These are phyloP conservation scores for Leccinum olivaceopallidum DNA, from an alignment of 768 basidiomycete species.

Conservation along the genomic window DNA sequence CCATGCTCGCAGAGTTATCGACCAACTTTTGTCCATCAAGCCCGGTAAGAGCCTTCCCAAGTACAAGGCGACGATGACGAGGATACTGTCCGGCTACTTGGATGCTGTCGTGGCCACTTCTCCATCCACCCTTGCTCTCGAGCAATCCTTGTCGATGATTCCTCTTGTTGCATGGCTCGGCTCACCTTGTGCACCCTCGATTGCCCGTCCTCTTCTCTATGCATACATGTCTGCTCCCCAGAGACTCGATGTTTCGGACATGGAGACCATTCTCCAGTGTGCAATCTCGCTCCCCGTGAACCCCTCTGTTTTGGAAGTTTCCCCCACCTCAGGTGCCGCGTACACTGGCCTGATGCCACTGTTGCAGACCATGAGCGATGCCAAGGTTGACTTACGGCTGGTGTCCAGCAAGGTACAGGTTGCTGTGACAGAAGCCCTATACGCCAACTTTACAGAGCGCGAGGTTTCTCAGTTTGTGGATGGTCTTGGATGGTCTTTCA, in stretches of 20 bases:
- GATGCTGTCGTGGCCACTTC: constrained; percentile 9
- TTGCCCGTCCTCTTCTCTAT: constrained; percentile 43
- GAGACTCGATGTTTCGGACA: constrained; percentile 41
- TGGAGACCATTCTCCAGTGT: constrained; percentile 44
- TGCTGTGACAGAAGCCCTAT: constrained; percentile 26
- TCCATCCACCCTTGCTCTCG: not conserved
- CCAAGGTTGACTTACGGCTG: constrained; percentile 31
- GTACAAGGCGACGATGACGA: constrained; percentile 14
- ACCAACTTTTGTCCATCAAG: constrained; percentile 16
- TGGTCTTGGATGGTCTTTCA: constrained; percentile 19
- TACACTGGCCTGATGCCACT: constrained; percentile 45
- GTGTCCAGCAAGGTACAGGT: constrained; percentile 23
- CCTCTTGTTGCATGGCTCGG: constrained; percentile 36
- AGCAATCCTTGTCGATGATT: constrained; percentile 18
- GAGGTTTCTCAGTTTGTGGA: constrained; percentile 28
- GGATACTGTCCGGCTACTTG: constrained; percentile 22
- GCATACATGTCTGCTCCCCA: constrained; percentile 43
- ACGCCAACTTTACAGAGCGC: constrained; percentile 15
- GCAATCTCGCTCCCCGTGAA: constrained; percentile 34
- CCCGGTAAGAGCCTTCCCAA: constrained; percentile 16
- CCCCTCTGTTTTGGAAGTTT: constrained; percentile 4
- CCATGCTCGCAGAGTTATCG: constrained; percentile 9
- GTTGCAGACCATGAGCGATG: constrained; percentile 40
- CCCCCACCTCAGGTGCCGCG: constrained; percentile 25
- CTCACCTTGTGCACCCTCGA: constrained; percentile 33